Conservation (phyloP, 1,139 yeast genomes). For the Hansenula anomala region DNA sequence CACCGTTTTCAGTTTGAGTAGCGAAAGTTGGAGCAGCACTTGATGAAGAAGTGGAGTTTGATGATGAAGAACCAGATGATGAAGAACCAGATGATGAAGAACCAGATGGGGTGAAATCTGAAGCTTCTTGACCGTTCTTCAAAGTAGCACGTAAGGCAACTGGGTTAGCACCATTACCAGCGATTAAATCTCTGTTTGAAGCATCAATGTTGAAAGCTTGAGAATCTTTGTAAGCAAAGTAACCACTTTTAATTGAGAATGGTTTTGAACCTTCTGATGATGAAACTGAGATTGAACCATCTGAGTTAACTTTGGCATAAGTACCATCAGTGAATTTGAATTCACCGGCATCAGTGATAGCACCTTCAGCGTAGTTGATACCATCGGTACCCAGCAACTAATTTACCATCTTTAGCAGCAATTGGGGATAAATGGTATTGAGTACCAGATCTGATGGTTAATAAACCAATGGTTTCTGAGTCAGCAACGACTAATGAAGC, state of each 20-base stretch:
- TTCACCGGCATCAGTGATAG: slow-evolving; percentile 27
- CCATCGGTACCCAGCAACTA: slow-evolving; percentile 31
- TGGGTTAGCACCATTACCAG: slow-evolving; percentile 3
- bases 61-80: not conserved
- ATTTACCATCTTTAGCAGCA: slow-evolving; percentile 18
- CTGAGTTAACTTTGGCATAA: slow-evolving; percentile 20
- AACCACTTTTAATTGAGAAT: slow-evolving; percentile 23
- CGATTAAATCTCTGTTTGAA: slow-evolving; percentile 1
- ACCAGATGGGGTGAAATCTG: slow-evolving; percentile 20
- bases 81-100: slow-evolving; percentile 1
- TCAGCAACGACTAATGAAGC: too few relatives aligned
- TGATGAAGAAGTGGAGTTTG: slow-evolving; percentile 4
- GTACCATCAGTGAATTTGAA: slow-evolving; percentile 23
- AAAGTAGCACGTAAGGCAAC: slow-evolving; percentile 13
- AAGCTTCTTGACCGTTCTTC: slow-evolving; percentile 10
- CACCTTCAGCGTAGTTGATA: slow-evolving; percentile 12
- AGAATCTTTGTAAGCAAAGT: slow-evolving; percentile 21
- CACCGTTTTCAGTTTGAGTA: slow-evolving; percentile 12
- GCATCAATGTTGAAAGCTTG: slow-evolving; percentile 21
- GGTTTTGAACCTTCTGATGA: slow-evolving; percentile 9
- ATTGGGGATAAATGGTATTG: not conserved
- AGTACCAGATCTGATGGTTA: too few relatives aligned
- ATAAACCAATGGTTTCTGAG: too few relatives aligned
- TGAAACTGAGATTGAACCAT: slow-evolving; percentile 22
- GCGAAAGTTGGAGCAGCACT: not conserved